phyloP scores from a whole-genome alignment of 2,329 filamentous ascomycete species.

The Huntiella savannae region DNA sequence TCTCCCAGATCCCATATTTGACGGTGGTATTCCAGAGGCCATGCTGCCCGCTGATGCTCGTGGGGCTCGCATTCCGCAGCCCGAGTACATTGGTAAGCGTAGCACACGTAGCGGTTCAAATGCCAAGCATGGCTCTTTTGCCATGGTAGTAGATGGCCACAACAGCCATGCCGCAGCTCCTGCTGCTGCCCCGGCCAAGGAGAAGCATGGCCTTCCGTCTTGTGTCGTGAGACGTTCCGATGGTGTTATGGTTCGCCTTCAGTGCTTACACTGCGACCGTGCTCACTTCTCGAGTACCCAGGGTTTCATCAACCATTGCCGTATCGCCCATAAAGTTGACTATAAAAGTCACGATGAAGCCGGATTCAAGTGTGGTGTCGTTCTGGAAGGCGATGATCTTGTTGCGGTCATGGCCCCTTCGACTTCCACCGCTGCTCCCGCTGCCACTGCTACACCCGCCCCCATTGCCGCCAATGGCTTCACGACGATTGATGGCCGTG shows the following conservation, averaged over 20 bases:
- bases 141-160: not conserved
- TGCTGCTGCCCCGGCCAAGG: conserved; percentile 49
- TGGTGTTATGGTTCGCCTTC: conserved; percentile 69
- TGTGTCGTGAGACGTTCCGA: conserved; percentile 75
- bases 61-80: conserved; percentile 56
- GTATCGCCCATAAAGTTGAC: conserved; percentile 81
- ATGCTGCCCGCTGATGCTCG: conserved; percentile 30
- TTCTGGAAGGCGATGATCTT: conserved; percentile 35
- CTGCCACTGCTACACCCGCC: not conserved
- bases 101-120: conserved; percentile 24
- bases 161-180: conserved; percentile 34
- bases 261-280: conserved; percentile 73
- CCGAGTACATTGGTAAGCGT: conserved; percentile 29
- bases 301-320: conserved; percentile 98
- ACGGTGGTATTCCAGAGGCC: conserved; percentile 39
- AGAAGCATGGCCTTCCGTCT: conserved; percentile 48
- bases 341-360: conserved; percentile 95
- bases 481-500: not conserved
- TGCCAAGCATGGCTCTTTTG: conserved; percentile 32
- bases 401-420: conserved; percentile 1
- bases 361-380: conserved; percentile 68
- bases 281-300: conserved; percentile 92
- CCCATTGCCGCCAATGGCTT: not conserved
- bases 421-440: not conserved
- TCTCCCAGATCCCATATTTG: conserved; percentile 71